A percentile compares a stretch with the other conserved stretches of the same genome.
Evolutionary conservation across 2,329 filamentous ascomycete genomes (phyloP).

Genomic region (Lasiodiplodia sp.): DNA sequence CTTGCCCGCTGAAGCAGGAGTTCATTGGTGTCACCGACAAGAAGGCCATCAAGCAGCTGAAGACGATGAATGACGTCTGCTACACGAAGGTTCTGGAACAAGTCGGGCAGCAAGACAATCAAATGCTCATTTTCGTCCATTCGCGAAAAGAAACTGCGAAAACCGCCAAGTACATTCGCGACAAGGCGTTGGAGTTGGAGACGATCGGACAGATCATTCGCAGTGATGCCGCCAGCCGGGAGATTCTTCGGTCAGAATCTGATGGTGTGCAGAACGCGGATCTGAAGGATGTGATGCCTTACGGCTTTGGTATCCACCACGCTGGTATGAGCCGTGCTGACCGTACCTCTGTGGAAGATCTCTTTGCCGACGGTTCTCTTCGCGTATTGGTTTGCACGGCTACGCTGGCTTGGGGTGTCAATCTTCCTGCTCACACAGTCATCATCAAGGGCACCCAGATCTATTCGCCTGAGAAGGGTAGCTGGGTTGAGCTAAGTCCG

Average conservation of each 20-base stretch:
- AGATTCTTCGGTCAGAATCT: constrained; percentile 85
- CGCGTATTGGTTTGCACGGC: constrained; percentile 97
- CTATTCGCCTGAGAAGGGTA: constrained; percentile 97
- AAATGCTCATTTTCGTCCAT: constrained; percentile 99
- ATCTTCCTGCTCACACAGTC: constrained; percentile 95
- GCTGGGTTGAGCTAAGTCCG: constrained; percentile 96
- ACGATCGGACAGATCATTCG: constrained; percentile 95
- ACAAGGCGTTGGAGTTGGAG: constrained; percentile 96
- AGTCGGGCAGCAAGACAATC: constrained; percentile 88
- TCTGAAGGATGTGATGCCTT: constrained; percentile 91
- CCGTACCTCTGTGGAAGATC: constrained; percentile 90
- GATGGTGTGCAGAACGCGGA: constrained; percentile 84
- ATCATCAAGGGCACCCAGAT: constrained; percentile 99
- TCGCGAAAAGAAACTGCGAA: constrained; percentile 98
- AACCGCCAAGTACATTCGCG: constrained; percentile 92
- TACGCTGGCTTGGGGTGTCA: constrained; percentile 99
- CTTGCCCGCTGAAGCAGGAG: constrained; percentile 93
- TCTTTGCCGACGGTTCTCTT: constrained; percentile 89
- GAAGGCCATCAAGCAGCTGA: constrained; percentile 97
- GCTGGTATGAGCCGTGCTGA: constrained; percentile 97
- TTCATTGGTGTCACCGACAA: constrained; percentile 98
- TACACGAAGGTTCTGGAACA: constrained; percentile 98
- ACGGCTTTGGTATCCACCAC: constrained; percentile 98
- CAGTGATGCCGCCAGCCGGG: constrained; percentile 88
- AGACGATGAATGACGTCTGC: constrained; percentile 99